Evolutionary conservation across 805 yeast species (phyloP).

Genomic region (Candida adriatica): DNA sequence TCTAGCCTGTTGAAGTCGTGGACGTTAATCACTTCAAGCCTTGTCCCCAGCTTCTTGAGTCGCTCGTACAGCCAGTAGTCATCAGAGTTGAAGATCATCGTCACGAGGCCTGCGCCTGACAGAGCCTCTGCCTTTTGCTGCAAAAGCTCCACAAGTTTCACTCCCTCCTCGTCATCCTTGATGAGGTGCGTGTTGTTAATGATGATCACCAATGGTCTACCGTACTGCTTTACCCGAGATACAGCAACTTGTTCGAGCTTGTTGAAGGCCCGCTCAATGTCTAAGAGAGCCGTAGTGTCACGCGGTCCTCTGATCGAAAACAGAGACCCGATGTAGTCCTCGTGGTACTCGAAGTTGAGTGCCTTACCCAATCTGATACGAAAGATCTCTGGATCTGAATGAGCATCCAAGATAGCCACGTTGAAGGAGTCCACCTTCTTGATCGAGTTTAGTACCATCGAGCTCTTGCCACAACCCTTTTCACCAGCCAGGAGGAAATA

Average conservation of each 20-base stretch:
- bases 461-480: constrained; percentile 82
- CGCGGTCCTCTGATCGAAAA: constrained; percentile 80
- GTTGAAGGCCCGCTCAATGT: constrained; percentile 76
- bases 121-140: constrained; percentile 81
- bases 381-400: constrained; percentile 79
- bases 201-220: constrained; percentile 57
- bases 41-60: constrained; percentile 61
- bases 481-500: constrained; percentile 74
- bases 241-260: constrained; percentile 71
- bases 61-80: constrained; percentile 86
- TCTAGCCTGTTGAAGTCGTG: constrained; percentile 52
- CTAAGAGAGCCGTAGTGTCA: constrained; percentile 75
- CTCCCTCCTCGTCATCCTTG: constrained; percentile 69
- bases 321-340: constrained; percentile 77
- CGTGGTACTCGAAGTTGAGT: constrained; percentile 63
- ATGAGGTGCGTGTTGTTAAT: constrained; percentile 73
- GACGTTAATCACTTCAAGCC: constrained; percentile 66
- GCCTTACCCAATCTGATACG: constrained; percentile 73
- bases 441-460: constrained; percentile 66
- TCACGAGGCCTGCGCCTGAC: constrained; percentile 48
- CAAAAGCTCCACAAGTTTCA: constrained; percentile 59
- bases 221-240: constrained; percentile 31
- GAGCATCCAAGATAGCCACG: constrained; percentile 73
- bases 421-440: constrained; percentile 53
- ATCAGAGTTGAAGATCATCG: constrained; percentile 68